Conservation (phyloP, 2,329 filamentous ascomycete genomes). For the Ophiostoma angusticollis region DNA sequence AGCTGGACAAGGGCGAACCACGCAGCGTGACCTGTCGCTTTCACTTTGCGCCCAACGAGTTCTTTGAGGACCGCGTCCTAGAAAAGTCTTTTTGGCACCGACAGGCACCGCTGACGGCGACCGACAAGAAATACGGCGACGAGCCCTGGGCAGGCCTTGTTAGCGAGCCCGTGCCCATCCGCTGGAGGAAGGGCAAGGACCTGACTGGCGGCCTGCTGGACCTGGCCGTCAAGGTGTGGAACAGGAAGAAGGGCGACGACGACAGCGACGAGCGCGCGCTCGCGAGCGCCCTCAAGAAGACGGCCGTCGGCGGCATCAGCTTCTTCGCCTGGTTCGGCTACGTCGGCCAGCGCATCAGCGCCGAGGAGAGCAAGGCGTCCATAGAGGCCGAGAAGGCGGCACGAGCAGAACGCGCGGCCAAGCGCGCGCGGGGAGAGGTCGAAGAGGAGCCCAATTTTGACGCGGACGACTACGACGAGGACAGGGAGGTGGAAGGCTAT, state of each 20-base stretch:
- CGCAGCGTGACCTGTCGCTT: constrained; percentile 67
- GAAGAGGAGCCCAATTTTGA: constrained; percentile 2
- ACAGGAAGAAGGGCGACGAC: constrained; percentile 36
- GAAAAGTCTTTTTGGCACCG: constrained; percentile 92
- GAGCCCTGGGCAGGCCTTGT: constrained; percentile 59
- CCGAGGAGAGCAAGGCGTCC: constrained; percentile 56
- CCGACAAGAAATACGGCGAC: not conserved
- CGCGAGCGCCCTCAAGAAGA: constrained; percentile 43
- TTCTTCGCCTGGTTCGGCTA: constrained; percentile 91
- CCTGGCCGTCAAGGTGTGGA: constrained; percentile 56
- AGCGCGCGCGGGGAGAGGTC: constrained; percentile 23
- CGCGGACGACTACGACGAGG: constrained; percentile 33
- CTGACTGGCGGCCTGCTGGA: constrained; percentile 68
- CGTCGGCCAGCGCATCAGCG: constrained; percentile 54
- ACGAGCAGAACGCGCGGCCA: constrained; percentile 5
- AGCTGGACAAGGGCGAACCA: constrained; percentile 61
- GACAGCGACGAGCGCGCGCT: constrained; percentile 23
- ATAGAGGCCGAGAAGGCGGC: constrained; percentile 41
- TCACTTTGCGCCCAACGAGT: constrained; percentile 68
- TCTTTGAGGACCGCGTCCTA: constrained; percentile 64
- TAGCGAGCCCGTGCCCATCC: constrained; percentile 76
- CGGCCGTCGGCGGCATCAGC: constrained; percentile 52
- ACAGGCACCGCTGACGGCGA: constrained; percentile 1
- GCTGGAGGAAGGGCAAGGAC: constrained; percentile 79
- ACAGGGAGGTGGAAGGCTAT: constrained; percentile 37